Evolutionary conservation across 805 yeast genomes (phyloP).

Genomic region (Barnettozyma botsteinii): DNA sequence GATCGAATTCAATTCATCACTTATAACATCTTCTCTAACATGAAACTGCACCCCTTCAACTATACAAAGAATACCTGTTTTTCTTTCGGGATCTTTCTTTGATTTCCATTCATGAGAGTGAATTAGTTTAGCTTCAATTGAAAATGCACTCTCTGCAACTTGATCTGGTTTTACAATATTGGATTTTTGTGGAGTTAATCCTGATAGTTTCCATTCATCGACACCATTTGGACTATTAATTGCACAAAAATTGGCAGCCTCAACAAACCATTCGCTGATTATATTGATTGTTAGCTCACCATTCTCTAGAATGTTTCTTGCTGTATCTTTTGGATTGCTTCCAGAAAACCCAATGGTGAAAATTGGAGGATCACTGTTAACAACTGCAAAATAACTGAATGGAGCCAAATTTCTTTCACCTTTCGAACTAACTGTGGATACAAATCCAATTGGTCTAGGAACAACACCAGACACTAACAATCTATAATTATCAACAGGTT

Average conservation of each 20-base stretch:
- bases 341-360: constrained; percentile 46
- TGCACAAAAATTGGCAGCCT: constrained; percentile 52
- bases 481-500: constrained; percentile 36
- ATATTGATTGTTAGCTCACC: constrained; percentile 51
- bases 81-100: constrained; percentile 27
- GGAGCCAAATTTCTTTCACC: constrained; percentile 52
- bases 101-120: constrained; percentile 41
- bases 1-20: constrained; percentile 33
- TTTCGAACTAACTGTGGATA: constrained; percentile 39
- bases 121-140: constrained; percentile 48
- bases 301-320: constrained; percentile 42
- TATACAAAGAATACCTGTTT: constrained; percentile 36
- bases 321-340: constrained; percentile 44
- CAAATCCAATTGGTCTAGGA: constrained; percentile 59
- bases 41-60: constrained; percentile 57
- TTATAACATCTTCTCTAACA: constrained; percentile 47
- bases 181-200: constrained; percentile 44
- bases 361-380: constrained; percentile 51
- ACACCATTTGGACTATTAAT: constrained; percentile 42
- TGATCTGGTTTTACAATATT: constrained; percentile 44
- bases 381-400: constrained; percentile 48
- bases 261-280: constrained; percentile 57
- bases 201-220: constrained; percentile 52
- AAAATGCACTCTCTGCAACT: constrained; percentile 58
- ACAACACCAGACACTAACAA: constrained; percentile 45